Conservation (phyloP, 306 rosid species). For the Argentina anserina region DNA sequence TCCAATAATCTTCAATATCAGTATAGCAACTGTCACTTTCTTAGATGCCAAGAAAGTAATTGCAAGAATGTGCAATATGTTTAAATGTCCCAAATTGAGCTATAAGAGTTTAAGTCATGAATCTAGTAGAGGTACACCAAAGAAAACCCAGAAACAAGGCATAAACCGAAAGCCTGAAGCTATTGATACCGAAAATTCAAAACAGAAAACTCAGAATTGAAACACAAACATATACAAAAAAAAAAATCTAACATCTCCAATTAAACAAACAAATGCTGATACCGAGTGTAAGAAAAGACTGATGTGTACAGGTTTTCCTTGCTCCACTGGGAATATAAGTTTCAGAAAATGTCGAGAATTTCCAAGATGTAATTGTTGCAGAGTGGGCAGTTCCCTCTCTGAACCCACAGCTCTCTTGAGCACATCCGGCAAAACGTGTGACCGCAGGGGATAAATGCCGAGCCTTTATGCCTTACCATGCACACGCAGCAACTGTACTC, state of each 20-base stretch:
- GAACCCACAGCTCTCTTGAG: conserved; percentile 69
- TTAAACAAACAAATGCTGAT: not conserved
- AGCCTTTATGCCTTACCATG: conserved; percentile 74
- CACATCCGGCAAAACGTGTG: conserved; percentile 84
- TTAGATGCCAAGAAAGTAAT: not conserved
- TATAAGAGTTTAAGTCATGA: not conserved
- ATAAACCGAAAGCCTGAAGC: not conserved
- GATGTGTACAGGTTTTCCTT: conserved; percentile 1
- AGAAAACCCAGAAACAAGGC: not conserved
- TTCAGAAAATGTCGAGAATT: conserved; percentile 70
- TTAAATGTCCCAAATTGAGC: not conserved
- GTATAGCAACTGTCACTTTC: not conserved
- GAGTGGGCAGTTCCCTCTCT: conserved; percentile 75
- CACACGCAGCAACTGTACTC: conserved; percentile 76
- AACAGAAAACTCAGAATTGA: not conserved
- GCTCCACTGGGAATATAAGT: not conserved
- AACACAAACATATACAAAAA: not conserved
- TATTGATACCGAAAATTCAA: not conserved
- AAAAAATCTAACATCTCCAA: not conserved
- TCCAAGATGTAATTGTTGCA: conserved; percentile 75
- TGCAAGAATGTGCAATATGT: not conserved
- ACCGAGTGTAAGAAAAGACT: not conserved
- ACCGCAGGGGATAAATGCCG: conserved; percentile 61
- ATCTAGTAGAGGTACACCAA: not conserved
- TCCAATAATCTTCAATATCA: too few relatives aligned